Conservation (phyloP, 768 basidiomycete species). For the Mycena latifolia region DNA sequence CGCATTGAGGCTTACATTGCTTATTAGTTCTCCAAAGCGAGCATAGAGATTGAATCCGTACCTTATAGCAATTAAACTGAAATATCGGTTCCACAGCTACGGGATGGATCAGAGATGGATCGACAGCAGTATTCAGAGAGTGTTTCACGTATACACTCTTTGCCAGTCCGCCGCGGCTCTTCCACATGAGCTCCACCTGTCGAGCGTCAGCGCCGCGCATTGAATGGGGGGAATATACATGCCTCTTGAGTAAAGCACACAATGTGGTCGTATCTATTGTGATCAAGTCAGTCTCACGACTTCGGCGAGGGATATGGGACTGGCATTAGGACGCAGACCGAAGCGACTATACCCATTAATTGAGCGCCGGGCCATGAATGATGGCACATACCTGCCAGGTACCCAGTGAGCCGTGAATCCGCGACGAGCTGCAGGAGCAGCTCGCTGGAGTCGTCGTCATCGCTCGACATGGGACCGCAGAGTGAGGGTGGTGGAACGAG, state of each 20-base stretch:
- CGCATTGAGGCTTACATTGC: not conserved
- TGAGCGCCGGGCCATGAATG: too few relatives aligned
- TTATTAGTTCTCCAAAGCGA: not conserved
- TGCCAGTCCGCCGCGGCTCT: slow-evolving; percentile 4
- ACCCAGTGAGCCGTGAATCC: too few relatives aligned
- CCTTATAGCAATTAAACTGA: slow-evolving; percentile 22
- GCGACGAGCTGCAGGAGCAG: too few relatives aligned
- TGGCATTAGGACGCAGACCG: too few relatives aligned
- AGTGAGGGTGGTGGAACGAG: too few relatives aligned
- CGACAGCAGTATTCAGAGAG: not conserved
- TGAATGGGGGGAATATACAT: not conserved
- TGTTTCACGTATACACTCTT: slow-evolving; percentile 14
- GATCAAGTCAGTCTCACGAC: too few relatives aligned
- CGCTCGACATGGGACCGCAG: too few relatives aligned
- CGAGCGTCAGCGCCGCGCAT: not conserved
- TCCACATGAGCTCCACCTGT: slow-evolving; percentile 25
- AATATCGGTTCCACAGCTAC: too few relatives aligned
- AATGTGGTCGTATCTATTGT: slow-evolving; percentile 13
- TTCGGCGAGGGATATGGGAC: too few relatives aligned
- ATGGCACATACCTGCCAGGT: too few relatives aligned
- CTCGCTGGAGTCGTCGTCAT: too few relatives aligned
- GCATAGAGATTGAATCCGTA: not conserved
- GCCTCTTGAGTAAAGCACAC: slow-evolving; percentile 14
- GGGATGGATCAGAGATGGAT: not conserved
- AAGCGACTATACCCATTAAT: too few relatives aligned